Percentiles rank a stretch among this genome's conserved stretches.
These are phyloP conservation scores for Symbiodinium pilosum DNA, from an alignment of 73 alveolate genomes.

Conservation along the genomic window DNA sequence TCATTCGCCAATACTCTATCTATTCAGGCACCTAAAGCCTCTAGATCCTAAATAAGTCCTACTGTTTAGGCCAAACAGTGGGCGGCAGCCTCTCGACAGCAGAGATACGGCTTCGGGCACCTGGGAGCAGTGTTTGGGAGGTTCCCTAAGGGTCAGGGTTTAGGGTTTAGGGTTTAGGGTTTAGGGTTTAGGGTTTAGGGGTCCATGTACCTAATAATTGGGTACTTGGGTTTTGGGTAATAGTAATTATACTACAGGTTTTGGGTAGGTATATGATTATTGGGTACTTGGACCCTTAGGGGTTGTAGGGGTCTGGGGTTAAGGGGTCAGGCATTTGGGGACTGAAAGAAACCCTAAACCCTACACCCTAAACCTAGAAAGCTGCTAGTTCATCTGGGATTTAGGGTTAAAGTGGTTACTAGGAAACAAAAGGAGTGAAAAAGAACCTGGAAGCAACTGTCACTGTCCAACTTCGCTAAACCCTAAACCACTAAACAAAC, in stretches of 20 bases:
- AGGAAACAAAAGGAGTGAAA: no score
- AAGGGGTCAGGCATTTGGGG: no score
- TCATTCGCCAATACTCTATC: no score
- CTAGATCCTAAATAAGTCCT: neutral
- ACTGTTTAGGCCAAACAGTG: neutral
- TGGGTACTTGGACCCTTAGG: no score
- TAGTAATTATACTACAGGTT: neutral
- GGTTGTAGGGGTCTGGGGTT: no score
- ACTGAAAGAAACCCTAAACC: neutral
- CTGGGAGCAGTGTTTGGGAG: neutral
- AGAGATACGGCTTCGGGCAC: neutral
- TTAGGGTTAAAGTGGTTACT: no score
- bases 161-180: neutral
- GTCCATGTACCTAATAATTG: no score
- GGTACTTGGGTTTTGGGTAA: neutral
- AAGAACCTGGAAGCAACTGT: no score
- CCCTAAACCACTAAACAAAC: no score
- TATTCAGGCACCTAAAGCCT: no score
- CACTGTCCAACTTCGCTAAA: no score
- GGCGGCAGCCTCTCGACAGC: neutral
- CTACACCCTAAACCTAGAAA: neutral
- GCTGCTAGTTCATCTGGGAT: neutral
- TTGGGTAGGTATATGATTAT: no score
- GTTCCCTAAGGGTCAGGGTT: neutral
- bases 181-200: neutral